Evolutionary conservation across 805 yeast species (phyloP).

Genomic region (Ogataea haglerorum): DNA sequence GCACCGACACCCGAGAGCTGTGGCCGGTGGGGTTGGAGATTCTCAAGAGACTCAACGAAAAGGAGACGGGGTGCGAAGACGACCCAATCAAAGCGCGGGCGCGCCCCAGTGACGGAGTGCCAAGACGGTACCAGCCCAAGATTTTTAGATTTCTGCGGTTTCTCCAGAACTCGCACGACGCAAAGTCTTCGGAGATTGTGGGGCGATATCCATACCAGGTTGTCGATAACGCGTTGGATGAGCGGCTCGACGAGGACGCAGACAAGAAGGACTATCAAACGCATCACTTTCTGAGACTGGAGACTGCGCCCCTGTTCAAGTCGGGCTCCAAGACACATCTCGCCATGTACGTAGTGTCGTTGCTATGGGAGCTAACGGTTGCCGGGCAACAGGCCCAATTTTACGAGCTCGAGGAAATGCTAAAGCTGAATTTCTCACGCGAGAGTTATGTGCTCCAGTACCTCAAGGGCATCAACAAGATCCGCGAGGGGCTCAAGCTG

Average conservation of each 20-base stretch:
- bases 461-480: slow-evolving; percentile 27
- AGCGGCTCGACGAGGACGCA: slow-evolving; percentile 8
- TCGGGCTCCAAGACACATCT: slow-evolving; percentile 38
- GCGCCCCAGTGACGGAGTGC: neutral
- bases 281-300: slow-evolving; percentile 4
- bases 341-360: slow-evolving; percentile 38
- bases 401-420: slow-evolving; percentile 34
- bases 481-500: slow-evolving; percentile 15
- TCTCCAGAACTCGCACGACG: slow-evolving; percentile 15
- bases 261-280: slow-evolving; percentile 12
- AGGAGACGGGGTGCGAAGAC: slow-evolving; percentile 9
- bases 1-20: slow-evolving; percentile 49
- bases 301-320: slow-evolving; percentile 17
- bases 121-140: slow-evolving; percentile 14
- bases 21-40: slow-evolving; percentile 68
- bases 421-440: slow-evolving; percentile 42
- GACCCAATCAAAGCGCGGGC: slow-evolving; percentile 5
- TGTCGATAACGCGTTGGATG: slow-evolving; percentile 13
- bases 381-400: slow-evolving; percentile 36
- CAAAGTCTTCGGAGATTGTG: slow-evolving; percentile 7
- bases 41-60: slow-evolving; percentile 31
- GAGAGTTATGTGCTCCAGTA: slow-evolving; percentile 41
- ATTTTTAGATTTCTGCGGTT: slow-evolving; percentile 18
- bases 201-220: slow-evolving; percentile 23
- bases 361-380: slow-evolving; percentile 41